phyloP scores from a whole-genome alignment of 441 rosid species.

The Gossypium aridum region DNA sequence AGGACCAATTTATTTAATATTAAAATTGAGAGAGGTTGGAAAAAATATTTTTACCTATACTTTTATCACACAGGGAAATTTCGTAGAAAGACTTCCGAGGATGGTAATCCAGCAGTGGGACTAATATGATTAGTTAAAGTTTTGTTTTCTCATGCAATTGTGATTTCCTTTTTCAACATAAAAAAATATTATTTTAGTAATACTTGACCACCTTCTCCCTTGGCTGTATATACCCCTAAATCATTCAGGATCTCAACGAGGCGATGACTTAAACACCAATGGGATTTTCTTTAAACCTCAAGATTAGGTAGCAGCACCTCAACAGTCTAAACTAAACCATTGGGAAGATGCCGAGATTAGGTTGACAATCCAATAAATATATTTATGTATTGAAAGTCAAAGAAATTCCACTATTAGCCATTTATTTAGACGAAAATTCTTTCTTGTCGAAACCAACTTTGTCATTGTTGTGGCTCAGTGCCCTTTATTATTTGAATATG shows the following conservation, averaged over 20 bases:
- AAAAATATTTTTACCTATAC: too few relatives aligned
- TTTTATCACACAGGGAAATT: too few relatives aligned
- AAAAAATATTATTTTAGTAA: background rate
- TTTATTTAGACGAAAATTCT: background rate
- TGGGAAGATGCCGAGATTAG: constrained; percentile 15
- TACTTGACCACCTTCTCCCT: background rate
- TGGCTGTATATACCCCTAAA: background rate
- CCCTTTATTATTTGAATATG: background rate
- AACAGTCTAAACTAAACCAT: background rate
- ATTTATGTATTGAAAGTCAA: background rate
- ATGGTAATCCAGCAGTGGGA: too few relatives aligned
- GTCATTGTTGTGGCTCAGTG: background rate
- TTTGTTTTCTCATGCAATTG: background rate
- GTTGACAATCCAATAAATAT: constrained; percentile 9
- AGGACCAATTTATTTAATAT: too few relatives aligned
- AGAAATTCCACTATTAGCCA: background rate
- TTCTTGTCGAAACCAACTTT: background rate
- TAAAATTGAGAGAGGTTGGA: too few relatives aligned
- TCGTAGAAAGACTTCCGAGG: too few relatives aligned
- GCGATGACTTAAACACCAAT: background rate
- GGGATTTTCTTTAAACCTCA: constrained; percentile 1
- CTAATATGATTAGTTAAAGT: too few relatives aligned
- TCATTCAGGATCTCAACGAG: constrained; percentile 4
- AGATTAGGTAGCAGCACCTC: constrained; percentile 20
- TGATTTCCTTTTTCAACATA: background rate